Base-by-base conservation (phyloP, 2,329 filamentous ascomycete genomes). In the Aspergillus transmontanensis region DNA sequence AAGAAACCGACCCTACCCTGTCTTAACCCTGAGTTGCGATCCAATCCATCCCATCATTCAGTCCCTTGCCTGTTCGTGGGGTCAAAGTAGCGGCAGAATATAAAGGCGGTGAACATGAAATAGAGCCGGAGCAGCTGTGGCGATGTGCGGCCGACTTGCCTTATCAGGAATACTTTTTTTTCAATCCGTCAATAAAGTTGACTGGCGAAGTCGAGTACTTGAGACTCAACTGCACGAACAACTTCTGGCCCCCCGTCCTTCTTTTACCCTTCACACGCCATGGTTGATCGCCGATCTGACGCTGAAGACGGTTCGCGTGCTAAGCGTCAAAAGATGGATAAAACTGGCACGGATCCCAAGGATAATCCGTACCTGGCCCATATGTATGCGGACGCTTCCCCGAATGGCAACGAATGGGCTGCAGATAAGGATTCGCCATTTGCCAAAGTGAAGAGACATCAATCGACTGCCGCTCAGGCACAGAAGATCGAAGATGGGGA, bases 351-450 rank as follows among this genome's bases (percentile, higher is more conserved):
- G 67, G 84, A 87, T 73, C 85, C 86, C 59, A 80, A 81, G 63
- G 74, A 86, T 75, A 98, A 98, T 77, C 92, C 92, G 1, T 98
- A 99, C 82, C 88, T 99, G 66, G 92, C 93, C 61, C 95, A 99
- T 80, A 90, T 91, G 87, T 89, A 94, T 79, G 85, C 89, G 66
- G 81, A 85, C 65, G 76, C 81, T 78, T 69, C 78, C 68, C 66
- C 69, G 62, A 72, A 77, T 68, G 73, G 73, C 72, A 65, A 67
- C 53, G 63, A 64, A 60, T 64, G 65, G 68, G 60, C 62, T 60
- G 66, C 69, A 30, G 69, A 74, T 68, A 61, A 71, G 60, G 75
- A 79, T 58, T 84, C 85, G 32, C 81, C 85, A 55, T 82, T 96
- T 61, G 83, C 85, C 48, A 83, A 85, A 63, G 88, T 97, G 79